These are phyloP conservation scores for Fereydounia khargensis DNA, from an alignment of 1,284 basidiomycete species.

Conservation along the genomic window DNA sequence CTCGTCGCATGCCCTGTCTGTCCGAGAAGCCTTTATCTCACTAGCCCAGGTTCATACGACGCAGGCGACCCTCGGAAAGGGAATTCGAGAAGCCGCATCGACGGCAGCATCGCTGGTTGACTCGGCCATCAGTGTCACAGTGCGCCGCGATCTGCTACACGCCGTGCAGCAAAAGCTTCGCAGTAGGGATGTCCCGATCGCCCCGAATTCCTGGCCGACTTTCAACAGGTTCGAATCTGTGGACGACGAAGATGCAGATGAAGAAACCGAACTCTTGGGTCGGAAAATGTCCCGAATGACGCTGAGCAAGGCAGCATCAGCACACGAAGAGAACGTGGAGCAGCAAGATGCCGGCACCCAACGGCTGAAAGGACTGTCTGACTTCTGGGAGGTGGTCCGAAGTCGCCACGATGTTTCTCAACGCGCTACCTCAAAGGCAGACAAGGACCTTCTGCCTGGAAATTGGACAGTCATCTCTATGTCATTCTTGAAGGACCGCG, in stretches of 20 bases:
- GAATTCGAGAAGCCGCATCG: conserved; percentile 22
- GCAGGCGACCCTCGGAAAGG: conserved; percentile 29
- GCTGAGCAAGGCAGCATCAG: not conserved
- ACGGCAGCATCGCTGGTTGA: conserved; percentile 28
- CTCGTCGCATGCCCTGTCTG: conserved; percentile 20
- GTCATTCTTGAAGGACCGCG: conserved; percentile 64
- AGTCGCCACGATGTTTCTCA: not conserved
- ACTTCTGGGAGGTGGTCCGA: not conserved
- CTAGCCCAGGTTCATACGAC: conserved; percentile 30
- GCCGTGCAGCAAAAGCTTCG: conserved; percentile 30
- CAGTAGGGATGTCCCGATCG: not conserved
- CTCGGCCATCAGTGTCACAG: conserved; percentile 23
- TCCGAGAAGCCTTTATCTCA: conserved; percentile 29
- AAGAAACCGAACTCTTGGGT: not conserved
- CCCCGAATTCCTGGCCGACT: conserved; percentile 17
- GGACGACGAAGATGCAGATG: not conserved
- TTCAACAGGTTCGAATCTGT: not conserved
- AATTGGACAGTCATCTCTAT: conserved; percentile 86
- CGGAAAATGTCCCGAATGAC: not conserved
- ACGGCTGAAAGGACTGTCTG: not conserved
- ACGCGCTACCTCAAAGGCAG: not conserved
- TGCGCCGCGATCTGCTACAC: conserved; percentile 31
- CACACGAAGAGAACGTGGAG: too few species aligned
- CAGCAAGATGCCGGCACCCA: not conserved
- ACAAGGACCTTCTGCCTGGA: conserved; percentile 63